Evolutionary conservation across 306 rosid genomes (phyloP), one percentile per base, ranked within the genome.

Genomic region (Nissolia schottii): DNA sequence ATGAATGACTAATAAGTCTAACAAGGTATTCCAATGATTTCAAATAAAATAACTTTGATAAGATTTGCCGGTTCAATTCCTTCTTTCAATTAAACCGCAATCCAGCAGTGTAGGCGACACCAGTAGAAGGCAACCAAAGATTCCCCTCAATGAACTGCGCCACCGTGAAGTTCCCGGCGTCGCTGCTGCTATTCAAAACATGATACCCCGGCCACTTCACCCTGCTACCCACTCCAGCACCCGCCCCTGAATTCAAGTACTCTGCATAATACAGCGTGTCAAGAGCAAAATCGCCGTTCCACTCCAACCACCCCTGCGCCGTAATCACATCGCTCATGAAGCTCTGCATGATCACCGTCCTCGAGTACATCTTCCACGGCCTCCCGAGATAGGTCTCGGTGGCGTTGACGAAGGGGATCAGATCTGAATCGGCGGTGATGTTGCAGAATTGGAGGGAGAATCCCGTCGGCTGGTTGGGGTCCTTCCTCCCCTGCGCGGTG

Each of bases 401-500:
- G 34, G 89, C 29, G 69, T 73, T 84, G 0, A 81, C 64, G 0
- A 3, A 64, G 14, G 83, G 55, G 6, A 18, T 7, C 19, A 93
- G 84, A 45, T 86, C 97, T 0, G 87, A 67, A 55, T 94, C 95
- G 2, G 88, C 97, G 0, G 90, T 48, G 8, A 94, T 73, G 72
- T 80, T 89, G 78, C 99, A 87, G 79, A 87, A 89, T 55, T 94
- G 99, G 82, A 94, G 29, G 9, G 97, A 86, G 79, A 87, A 89
- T 7, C 99, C 99, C 0, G 96, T 83, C 29, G 99, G 84, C 29
- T 94, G 83, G 15, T 82, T 80, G 1, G 83, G 84, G 76, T 86
- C 91, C 68, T 86, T 94, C 20, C 99, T 80, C 0, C 99, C 95
- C 0, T 94, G 99, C 4, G 97, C 99, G 0, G 99, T 94, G 71